Evolutionary conservation across 176 grass and related monocot genomes (phyloP), one percentile per base, ranked within the genome.

Genomic region (Saccharum spontaneum): DNA sequence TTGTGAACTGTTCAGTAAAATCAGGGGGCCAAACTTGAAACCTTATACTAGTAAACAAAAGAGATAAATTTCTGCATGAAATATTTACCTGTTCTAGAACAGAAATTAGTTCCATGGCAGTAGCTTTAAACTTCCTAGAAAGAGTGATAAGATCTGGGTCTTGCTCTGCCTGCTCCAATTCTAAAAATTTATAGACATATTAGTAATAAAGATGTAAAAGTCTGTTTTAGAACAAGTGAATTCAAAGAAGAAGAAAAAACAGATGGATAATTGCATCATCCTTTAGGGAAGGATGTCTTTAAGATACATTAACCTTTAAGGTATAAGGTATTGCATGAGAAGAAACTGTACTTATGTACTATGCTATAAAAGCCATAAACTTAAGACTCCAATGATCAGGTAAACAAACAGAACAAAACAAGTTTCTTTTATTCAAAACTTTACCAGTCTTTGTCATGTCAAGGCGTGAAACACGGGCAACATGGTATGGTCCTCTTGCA

Each of bases 101-200:
- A 36, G 93, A 94, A 89, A 99, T 96, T 57, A 99, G 93, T 88
- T 99, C 97, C 97, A 96, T 96, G 20, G 93, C 93, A 63, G 91
- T 99, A 79, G 91, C 91, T 90, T 99, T 99, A 76, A 99, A 99
- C 89, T 96, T 88, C 66, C 91, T 91, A 41, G 97, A 99, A 70
- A 96, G 87, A 63, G 84, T 84, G 61, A 99, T 89, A 28, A 99
- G 82, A 85, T 99, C 93, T 87, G 93, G 93, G 52, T 99, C 97
- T 92, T 96, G 93, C 55, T 99, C 97, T 80, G 86, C 93, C 84
- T 84, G 91, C 88, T 99, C 97, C 90, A 99, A 73, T 87, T 99
- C 97, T 99, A 86, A 45, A 20, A 79, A 88, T 83, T 36, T 75
- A 59, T 70, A 79, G 41, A 83, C 36, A 73, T 55, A 84, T 77